These are phyloP conservation scores for Aspergillus thermomutatus DNA, from an alignment of 2,329 filamentous ascomycete species.

Conservation along the genomic window DNA sequence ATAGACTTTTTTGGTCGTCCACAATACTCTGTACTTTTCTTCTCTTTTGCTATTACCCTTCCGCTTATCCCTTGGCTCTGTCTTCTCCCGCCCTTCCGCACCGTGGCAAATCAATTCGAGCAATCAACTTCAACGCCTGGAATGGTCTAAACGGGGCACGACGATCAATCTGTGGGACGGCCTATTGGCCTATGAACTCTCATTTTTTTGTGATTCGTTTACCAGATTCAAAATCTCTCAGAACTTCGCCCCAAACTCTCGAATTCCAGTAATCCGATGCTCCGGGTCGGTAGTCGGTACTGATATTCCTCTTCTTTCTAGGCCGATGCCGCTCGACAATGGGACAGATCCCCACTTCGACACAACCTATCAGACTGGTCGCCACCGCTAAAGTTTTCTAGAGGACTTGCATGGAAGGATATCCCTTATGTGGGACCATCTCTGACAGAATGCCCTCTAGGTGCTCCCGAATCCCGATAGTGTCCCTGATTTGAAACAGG, in stretches of 20 bases:
- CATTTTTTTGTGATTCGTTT: slow-evolving; percentile 7
- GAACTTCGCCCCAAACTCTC: slow-evolving; percentile 1
- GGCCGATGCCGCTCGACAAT: neutral
- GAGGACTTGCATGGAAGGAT: neutral
- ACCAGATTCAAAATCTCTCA: neutral
- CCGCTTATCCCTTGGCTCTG: neutral
- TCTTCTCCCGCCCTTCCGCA: neutral
- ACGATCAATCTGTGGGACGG: slow-evolving; percentile 15
- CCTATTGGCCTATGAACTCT: neutral
- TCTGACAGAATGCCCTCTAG: neutral
- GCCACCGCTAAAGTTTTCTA: neutral
- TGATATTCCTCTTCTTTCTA: neutral
- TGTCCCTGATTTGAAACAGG: neutral
- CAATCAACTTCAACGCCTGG: neutral
- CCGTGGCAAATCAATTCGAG: slow-evolving; percentile 6
- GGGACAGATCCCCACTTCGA: neutral
- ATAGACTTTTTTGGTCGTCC: neutral
- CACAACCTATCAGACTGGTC: neutral
- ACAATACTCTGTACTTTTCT: no score
- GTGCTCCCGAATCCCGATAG: neutral
- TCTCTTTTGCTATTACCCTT: neutral
- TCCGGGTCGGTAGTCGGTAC: neutral
- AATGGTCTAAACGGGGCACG: slow-evolving; percentile 3
- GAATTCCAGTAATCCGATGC: neutral
- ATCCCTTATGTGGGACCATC: neutral